Evolutionary conservation across 805 yeast genomes (phyloP), one percentile per base, ranked within the genome.

Genomic region (Candida peoriensis): DNA sequence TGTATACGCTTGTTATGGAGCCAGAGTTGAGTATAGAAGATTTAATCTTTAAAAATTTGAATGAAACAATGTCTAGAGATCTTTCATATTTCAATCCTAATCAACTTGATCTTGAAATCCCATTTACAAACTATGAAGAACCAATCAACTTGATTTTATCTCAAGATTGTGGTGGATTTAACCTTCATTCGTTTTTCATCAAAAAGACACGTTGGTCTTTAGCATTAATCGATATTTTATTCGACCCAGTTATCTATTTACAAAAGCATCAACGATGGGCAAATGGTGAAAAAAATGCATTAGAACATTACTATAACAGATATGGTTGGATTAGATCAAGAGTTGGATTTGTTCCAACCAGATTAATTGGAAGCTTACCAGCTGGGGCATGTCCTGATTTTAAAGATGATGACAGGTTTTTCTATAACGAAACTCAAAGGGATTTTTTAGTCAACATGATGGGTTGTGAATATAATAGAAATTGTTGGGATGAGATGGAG

Each of bases 101-200:
- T 36, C 44, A 50, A 19, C 41, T 63, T 20, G 47, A 51, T 10
- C 38, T 52, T 12, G 66, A 62, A 29, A 43, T 57, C 15, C 61
- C 61, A 14, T 55, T 46, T 30, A 37, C 45, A 11, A 34, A 48
- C 20, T 47, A 44, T 32, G 47, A 54, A n/a, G 57, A 64, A 39
- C 58, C 66, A 8, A 38, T 64, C 10, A 65, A 64, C 40, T 39
- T 64, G 34, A 50, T 65, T 15, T 29, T 65, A 19, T 46, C 67
- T 0, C 68, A 64, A 43, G 70, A 65, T 43, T 65, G 70, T 43
- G 58, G 60, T 42, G 70, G 70, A 3, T 61, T 65, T 42, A 65
- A 60, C 43, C 38, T 65, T 30, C 60, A 63, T 35, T 63, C 68
- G 4, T 65, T 65, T 39, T 44, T 65, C 15, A 50, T 65, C 20